Evolutionary conservation across 306 rosid species (phyloP).

Genomic region (Leucaena leucocephala): DNA sequence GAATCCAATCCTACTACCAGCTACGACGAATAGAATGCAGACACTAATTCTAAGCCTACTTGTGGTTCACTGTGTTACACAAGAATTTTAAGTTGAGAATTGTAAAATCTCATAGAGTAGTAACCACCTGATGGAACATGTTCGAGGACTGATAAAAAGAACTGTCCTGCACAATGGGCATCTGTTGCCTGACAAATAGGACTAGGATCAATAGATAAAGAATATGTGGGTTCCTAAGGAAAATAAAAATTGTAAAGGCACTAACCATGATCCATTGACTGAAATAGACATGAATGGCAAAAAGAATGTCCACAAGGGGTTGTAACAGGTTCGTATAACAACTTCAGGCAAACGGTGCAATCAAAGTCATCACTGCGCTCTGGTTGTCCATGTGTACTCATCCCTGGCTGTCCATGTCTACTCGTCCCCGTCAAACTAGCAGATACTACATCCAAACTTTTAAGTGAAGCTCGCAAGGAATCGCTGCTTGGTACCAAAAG

Average conservation of each 20-base stretch:
- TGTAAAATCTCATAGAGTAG: conserved; percentile 22
- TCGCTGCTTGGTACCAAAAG: conserved; percentile 63
- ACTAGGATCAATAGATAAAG: conserved; percentile 40
- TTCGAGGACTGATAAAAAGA: conserved; percentile 84
- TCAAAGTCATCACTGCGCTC: conserved; percentile 87
- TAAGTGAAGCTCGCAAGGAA: conserved; percentile 66
- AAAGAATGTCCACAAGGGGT: conserved; percentile 99
- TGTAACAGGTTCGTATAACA: conserved; percentile 84
- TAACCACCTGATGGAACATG: conserved; percentile 82
- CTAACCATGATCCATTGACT: conserved; percentile 90
- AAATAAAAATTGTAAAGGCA: conserved; percentile 38
- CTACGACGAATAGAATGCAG: conserved; percentile 25
- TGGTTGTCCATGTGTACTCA: conserved; percentile 52
- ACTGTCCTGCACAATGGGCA: conserved; percentile 99
- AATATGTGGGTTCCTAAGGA: conserved; percentile 24
- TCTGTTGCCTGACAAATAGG: conserved; percentile 80
- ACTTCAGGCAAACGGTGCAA: conserved; percentile 91
- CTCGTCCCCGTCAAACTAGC: conserved; percentile 44
- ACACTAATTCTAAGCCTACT: conserved; percentile 13
- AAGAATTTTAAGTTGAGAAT: neutral
- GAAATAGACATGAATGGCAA: conserved; percentile 92
- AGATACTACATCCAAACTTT: conserved; percentile 61
- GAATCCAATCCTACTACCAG: conserved; percentile 30
- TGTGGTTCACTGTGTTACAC: conserved; percentile 12
- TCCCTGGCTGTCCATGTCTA: neutral